Base-by-base conservation (phyloP, 2,329 filamentous ascomycete species). In the Trichoderma sp. region DNA sequence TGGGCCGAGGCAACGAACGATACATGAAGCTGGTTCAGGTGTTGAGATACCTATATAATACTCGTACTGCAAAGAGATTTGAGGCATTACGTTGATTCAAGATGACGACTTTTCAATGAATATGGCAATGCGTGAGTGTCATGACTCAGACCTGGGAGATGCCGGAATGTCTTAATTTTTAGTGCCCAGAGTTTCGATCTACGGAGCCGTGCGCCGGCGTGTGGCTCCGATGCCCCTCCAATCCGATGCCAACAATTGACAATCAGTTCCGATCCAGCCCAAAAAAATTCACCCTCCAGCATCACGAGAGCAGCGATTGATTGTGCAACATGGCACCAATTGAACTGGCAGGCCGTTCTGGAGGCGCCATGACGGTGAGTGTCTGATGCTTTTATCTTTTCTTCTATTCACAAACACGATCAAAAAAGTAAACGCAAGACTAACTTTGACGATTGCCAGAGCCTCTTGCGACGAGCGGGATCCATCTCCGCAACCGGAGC, bases 281-380 rank as follows among this genome's bases (percentile, higher is more conserved):
- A 78, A 79, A 79, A 74, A 80, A 79, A 74, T 68, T 73, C 74
- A 73, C 74, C 73, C 75, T 73, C 73, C 76, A 75, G 76, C 76
- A 64, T 70, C 66, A 58, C 66, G 30, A 51, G 47, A 21, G 32
- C 36, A 39, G 24, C 15, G 32, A 58, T 39, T 57, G 70, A 58
- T 39, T 57, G 70, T 71, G 71, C 74, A 81, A 67, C 70, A 87
- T 87, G 85, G 84, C 84, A 79, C 80, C 85, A 81, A 85, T 87
- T 81, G 81, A 85, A 78, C 80, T 86, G 75, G 84, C 83, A 76
- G 82, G 83, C 76, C 84, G 85, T 76, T 84, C 84, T 73, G 83
- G 85, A 78, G 82, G 82, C 75, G 81, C 83, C 77, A 82, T 85
- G 78, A 82, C 81, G 81, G 86, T 87, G 79, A 73, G 80, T 73